Conservation (phyloP, 345 rosid species). For the Moricandia arvensis region DNA sequence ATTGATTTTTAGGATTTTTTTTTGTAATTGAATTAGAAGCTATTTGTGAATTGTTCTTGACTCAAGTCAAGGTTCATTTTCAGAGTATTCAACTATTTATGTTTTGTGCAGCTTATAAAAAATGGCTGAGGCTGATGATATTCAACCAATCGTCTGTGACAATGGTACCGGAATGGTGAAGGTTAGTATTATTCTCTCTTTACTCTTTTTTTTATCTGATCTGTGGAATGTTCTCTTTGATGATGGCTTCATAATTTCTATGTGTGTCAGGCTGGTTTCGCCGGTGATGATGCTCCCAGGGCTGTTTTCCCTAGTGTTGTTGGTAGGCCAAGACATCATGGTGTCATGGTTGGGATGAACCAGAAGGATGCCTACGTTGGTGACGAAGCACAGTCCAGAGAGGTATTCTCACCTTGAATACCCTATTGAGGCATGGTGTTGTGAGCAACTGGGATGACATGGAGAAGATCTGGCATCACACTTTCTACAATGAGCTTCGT, state of each 20-base stretch:
- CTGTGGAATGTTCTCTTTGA: neutral
- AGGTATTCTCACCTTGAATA: conserved; percentile 65
- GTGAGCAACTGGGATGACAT: conserved; percentile 74
- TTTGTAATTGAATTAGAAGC: neutral
- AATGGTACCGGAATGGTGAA: conserved; percentile 47
- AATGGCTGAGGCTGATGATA: conserved; percentile 46
- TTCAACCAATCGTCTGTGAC: conserved; percentile 47
- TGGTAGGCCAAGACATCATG: conserved; percentile 64
- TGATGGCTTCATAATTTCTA: neutral
- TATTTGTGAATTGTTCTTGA: neutral
- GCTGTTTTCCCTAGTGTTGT: conserved; percentile 69
- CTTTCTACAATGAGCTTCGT: conserved; percentile 61
- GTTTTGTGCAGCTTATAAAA: conserved; percentile 29
- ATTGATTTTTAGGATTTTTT: neutral
- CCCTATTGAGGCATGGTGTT: conserved; percentile 62
- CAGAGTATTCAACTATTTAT: neutral
- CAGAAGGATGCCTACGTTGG: conserved; percentile 66
- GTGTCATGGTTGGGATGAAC: conserved; percentile 72
- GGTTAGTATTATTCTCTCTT: conserved; percentile 23
- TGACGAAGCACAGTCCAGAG: conserved; percentile 67
- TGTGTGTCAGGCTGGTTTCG: conserved; percentile 52
- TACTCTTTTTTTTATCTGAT: neutral
- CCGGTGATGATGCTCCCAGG: conserved; percentile 67
- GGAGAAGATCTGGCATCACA: conserved; percentile 72
- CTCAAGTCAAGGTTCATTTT: neutral